Base-by-base conservation (phyloP, 768 basidiomycete genomes). In the Hypholoma fasciculare region DNA sequence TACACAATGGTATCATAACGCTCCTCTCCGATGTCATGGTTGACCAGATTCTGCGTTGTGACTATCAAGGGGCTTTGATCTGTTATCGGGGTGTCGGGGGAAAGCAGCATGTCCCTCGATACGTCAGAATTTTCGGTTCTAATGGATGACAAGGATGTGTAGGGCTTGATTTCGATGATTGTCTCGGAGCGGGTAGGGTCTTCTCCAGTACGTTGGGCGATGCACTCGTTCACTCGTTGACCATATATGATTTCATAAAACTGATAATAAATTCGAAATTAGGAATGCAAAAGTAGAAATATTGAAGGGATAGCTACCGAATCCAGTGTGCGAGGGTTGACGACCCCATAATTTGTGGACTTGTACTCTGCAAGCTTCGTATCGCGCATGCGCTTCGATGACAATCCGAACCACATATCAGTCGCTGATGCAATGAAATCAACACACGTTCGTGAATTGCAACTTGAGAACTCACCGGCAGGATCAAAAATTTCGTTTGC, bases 401-500 rank as follows among this genome's bases (percentile, higher is more conserved):
- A 65, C 19, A 80, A 63, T 7, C 69, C 63, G 63, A 72, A 83
- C 70, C 77, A 67, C 7, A 67, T 61, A 56, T 78, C 72, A 12
- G 75, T 81, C 37, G 75, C 78, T 82, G 54, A 54, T 53, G 58
- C 19, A 16, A 37, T 34, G 2, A 4, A 4, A n/a, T 26, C 60
- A 17, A 50, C 36, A 6, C 37, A 16, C 12, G 14, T 23, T 36
- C 19, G 23, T 26, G 13, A n/a, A 39, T 30, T 42, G 52, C 37
- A 4, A 26, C 9, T 7, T 38, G 23, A 51, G 27, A 12, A 69
- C 78, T 57, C 61, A 79, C 78, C 63, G 14, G 68, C 73, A 23
- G 83, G 82, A 62, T 82, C 80, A 60, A 83, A 84, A 6, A 83
- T 78, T 60, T 82, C 81, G 66, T 84, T 84, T 43, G 78, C 73